Evolutionary conservation across 2,329 filamentous ascomycete genomes (phyloP).

Genomic region (Colletotrichum acutatum): DNA sequence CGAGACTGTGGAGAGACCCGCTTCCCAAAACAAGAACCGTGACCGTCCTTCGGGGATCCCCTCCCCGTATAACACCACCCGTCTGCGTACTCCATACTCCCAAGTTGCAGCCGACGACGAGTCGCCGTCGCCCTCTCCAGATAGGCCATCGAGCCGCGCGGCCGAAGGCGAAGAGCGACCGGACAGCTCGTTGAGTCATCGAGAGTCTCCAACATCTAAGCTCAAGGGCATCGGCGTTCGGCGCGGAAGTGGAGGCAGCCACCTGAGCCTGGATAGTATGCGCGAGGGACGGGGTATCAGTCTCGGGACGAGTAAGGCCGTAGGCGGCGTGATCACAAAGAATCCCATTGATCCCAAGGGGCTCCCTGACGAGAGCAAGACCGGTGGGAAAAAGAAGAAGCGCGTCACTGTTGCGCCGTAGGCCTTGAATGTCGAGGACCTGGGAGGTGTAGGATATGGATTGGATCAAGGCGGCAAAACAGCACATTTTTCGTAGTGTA

Average conservation of each 20-base stretch:
- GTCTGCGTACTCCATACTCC: conserved; percentile 20
- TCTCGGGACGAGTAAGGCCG: conserved; percentile 50
- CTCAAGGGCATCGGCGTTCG: conserved; percentile 44
- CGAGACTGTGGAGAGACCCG: conserved; percentile 18
- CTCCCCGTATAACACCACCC: conserved; percentile 32
- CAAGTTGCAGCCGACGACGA: conserved; percentile 32
- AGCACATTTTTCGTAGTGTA: not conserved
- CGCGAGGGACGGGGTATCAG: conserved; percentile 52
- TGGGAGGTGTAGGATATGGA: conserved; percentile 4
- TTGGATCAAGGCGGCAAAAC: not conserved
- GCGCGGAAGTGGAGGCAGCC: conserved; percentile 46
- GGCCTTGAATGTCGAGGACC: not conserved
- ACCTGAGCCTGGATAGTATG: conserved; percentile 53
- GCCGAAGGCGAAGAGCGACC: conserved; percentile 22
- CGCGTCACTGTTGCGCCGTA: conserved; percentile 30
- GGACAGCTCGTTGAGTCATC: conserved; percentile 21
- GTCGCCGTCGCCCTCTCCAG: conserved; percentile 33
- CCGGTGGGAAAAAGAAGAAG: conserved; percentile 35
- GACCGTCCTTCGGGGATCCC: conserved; percentile 29
- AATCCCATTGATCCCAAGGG: conserved; percentile 37
- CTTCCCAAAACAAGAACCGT: conserved; percentile 12
- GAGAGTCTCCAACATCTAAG: conserved; percentile 40
- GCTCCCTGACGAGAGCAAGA: conserved; percentile 34
- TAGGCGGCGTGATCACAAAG: conserved; percentile 49
- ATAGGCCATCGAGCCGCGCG: conserved; percentile 21